Base-by-base conservation (phyloP, 352 stramenopile genomes). In the Globisporangium mamillatum region DNA sequence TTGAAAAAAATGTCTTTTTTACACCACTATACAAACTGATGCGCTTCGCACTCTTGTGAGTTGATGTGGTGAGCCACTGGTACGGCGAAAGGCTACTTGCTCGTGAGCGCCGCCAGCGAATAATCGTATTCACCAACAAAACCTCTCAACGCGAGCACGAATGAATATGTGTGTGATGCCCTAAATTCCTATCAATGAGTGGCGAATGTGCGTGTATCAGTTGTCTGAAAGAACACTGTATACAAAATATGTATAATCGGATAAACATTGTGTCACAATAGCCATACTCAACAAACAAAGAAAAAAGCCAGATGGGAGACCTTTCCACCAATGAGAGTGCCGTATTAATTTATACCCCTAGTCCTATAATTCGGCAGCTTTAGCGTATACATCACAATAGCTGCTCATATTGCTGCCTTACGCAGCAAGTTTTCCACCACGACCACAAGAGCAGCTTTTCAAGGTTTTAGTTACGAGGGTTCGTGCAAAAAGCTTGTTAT, bases 231-330 rank as follows among this genome's bases (percentile, higher is more conserved):
- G 36, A 4, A 41, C 16, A 41, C 9, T 41, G 34, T 18, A 44
- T 18, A 44, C 36, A 44, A 44, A 16, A 16, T 44, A 44, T 6
- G 38, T 46, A 46, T 46, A 46, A 20, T 14, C 4, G 38, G 38
- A 46, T 46, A 46, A 46, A 2, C 4, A 20, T 12, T 20, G 3
- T 46, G 41, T 16, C 41, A n/a, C 41, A 50, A n/a, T n/a, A 50
- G 14, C 41, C 41, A 50, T 16, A n/a, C 41, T n/a, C 41, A 9
- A 20, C 4, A 50, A 20, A 50, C 41, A 50, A n/a, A 50, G 41
- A 59, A 59, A 59, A 59, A 59, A 59, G 53, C 53, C 53, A 59
- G 53, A 59, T 32, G 53, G 53, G 53, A 50, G 41, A 20, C 16
- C 1, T 50, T 50, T 50, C 16, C 41, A n/a, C 41, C 41, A 50